Percentiles rank a stretch among this genome's conserved stretches.
phyloP scores from a whole-genome alignment of 129 eudicot species.

The Helianthus tuberosus region DNA sequence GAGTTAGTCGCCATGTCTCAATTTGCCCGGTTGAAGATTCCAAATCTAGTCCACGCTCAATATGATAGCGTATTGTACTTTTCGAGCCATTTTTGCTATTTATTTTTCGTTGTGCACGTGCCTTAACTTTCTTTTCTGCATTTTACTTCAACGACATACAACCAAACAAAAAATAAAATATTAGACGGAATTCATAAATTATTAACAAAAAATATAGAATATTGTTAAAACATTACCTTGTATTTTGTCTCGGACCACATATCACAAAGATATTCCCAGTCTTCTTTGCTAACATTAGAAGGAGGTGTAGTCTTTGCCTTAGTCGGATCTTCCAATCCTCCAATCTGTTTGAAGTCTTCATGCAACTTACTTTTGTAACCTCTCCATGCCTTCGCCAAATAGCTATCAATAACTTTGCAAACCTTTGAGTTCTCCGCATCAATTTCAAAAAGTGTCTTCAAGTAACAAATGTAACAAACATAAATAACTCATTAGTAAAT shows the following conservation, averaged over 20 bases:
- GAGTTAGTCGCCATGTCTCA: too few relatives aligned
- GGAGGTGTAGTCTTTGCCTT: conserved; percentile 1
- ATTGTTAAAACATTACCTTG: background rate
- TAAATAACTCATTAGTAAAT: background rate
- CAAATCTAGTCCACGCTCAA: too few relatives aligned
- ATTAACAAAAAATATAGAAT: background rate
- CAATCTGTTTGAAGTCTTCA: background rate
- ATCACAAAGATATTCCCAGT: conserved; percentile 10
- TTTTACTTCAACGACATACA: background rate
- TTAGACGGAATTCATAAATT: background rate
- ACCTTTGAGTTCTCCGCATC: background rate
- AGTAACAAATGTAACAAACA: background rate
- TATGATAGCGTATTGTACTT: too few relatives aligned
- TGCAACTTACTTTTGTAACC: background rate
- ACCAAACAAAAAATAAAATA: background rate
- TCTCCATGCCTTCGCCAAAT: conserved; percentile 15
- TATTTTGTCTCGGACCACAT: conserved; percentile 1
- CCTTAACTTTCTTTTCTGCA: background rate
- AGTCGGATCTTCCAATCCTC: background rate
- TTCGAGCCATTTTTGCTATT: too few relatives aligned
- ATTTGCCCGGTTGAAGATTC: too few relatives aligned
- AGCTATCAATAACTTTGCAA: conserved; percentile 10
- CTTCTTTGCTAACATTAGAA: conserved; percentile 1
- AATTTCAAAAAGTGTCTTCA: conserved; percentile 13
- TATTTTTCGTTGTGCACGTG: background rate